Evolutionary conservation across 176 grass and related monocot species (phyloP).

Genomic region (Oryza brachyantha): DNA sequence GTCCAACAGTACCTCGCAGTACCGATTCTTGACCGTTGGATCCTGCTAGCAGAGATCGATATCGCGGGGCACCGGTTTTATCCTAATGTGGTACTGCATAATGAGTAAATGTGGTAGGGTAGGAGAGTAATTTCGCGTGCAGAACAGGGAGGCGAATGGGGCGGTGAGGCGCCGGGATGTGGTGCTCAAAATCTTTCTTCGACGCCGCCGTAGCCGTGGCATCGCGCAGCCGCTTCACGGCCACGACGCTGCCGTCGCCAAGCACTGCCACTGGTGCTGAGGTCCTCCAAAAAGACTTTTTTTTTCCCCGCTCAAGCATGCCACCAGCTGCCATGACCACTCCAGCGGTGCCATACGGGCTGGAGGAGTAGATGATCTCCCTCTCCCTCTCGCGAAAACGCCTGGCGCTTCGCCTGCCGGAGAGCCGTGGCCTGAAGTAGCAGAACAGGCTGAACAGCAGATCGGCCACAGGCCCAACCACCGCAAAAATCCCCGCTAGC

Average conservation of each 20-base stretch:
- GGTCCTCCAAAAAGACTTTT: constrained; percentile 71
- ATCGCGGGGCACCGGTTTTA: too few relatives aligned
- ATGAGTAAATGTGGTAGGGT: too few relatives aligned
- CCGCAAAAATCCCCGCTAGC: constrained; percentile 75
- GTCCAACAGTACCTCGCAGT: too few relatives aligned
- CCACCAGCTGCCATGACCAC: constrained; percentile 29
- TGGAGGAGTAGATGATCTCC: constrained; percentile 97
- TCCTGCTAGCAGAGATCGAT: too few relatives aligned
- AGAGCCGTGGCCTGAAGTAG: constrained; percentile 93
- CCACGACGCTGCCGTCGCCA: constrained; percentile 70
- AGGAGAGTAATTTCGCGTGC: too few relatives aligned
- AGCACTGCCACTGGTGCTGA: constrained; percentile 39
- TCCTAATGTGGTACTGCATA: too few relatives aligned
- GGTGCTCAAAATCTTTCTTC: constrained; percentile 88
- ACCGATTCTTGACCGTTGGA: too few relatives aligned
- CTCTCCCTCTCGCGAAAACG: constrained; percentile 80
- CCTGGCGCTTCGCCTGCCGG: constrained; percentile 36
- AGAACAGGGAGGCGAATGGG: too few relatives aligned
- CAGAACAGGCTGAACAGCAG: constrained; percentile 89
- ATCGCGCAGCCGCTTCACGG: constrained; percentile 89
- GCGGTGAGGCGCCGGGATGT: too few relatives aligned
- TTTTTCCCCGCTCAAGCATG: constrained; percentile 72
- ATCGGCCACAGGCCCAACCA: constrained; percentile 69
- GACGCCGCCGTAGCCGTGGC: constrained; percentile 33
- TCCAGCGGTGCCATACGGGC: constrained; percentile 59